Evolutionary conservation across 768 basidiomycete species (phyloP).

Genomic region (Mycena alexandri): DNA sequence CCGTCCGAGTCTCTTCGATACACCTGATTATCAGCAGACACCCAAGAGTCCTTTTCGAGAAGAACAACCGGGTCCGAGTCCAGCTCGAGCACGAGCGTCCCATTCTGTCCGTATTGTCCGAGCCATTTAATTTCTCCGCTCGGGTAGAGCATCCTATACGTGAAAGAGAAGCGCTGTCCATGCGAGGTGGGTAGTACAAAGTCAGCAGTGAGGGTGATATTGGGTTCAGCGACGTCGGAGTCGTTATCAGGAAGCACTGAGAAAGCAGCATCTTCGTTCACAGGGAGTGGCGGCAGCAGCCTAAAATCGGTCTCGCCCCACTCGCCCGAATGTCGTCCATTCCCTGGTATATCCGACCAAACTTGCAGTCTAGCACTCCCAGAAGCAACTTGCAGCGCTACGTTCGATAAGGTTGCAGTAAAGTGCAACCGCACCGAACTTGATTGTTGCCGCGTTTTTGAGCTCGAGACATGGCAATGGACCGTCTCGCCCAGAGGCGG

Average conservation of each 20-base stretch:
- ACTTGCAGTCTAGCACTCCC: constrained; percentile 54
- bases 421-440: constrained; percentile 47
- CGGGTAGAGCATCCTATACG: constrained; percentile 62
- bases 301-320: constrained; percentile 54
- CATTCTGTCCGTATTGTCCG: constrained; percentile 59
- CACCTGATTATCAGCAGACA: constrained; percentile 16
- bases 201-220: constrained; percentile 26
- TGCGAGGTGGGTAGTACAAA: constrained; percentile 9
- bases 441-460: constrained; percentile 1
- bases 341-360: constrained; percentile 55
- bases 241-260: constrained; percentile 22
- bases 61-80: constrained; percentile 41
- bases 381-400: constrained; percentile 42
- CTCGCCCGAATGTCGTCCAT: constrained; percentile 36
- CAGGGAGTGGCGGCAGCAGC: background rate
- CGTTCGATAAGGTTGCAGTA: constrained; percentile 47
- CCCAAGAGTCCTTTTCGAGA: constrained; percentile 43
- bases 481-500: constrained; percentile 54
- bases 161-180: constrained; percentile 53
- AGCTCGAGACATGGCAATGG: constrained; percentile 35
- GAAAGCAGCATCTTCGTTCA: constrained; percentile 14
- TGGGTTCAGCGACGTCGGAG: too few relatives aligned
- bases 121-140: constrained; percentile 61
- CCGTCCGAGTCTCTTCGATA: constrained; percentile 18
- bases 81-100: constrained; percentile 51